Evolutionary conservation across 78 protist species (phyloP), one percentile per base, ranked within the genome.

Genomic region (Protostelium mycophagum): DNA sequence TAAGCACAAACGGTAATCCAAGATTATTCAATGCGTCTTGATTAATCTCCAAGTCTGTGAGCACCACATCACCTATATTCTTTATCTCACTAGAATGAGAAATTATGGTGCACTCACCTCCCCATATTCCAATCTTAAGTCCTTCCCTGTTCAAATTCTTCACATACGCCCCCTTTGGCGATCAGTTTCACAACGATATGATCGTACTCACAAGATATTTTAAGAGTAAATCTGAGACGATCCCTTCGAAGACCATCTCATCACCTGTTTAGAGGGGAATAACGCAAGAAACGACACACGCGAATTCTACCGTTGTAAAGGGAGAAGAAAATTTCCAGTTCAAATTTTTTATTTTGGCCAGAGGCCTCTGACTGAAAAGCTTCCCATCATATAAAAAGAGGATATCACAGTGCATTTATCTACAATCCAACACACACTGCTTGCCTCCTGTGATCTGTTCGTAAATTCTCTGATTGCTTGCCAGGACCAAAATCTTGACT

Each of bases 241-340:
- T 85, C 28, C 94, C 94, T 73, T 92, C 94, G 85, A 92, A 92
- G 85, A 92, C 94, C 94, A 92, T 92, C n/a, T n/a, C n/a, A n/a
- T n/a, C n/a, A n/a, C n/a, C n/a, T n/a, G n/a, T n/a, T n/a, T n/a
- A n/a, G n/a, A n/a, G n/a, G n/a, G n/a, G n/a, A n/a, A n/a, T n/a
- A n/a, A n/a, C n/a, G n/a, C n/a, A n/a, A n/a, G n/a, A n/a, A n/a
- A n/a, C n/a, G n/a, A n/a, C n/a, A n/a, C n/a, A n/a, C n/a, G n/a
- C n/a, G n/a, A n/a, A n/a, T n/a, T n/a, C n/a, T n/a, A n/a, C n/a
- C n/a, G n/a, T n/a, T n/a, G n/a, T n/a, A n/a, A n/a, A n/a, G n/a
- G n/a, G n/a, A n/a, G n/a, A n/a, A n/a, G n/a, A n/a, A n/a, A n/a
- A n/a, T n/a, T n/a, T n/a, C n/a, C n/a, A n/a, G n/a, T n/a, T n/a